Percentiles rank a stretch among this genome's conserved stretches.
Evolutionary conservation across 495 filamentous ascomycete species (phyloP).

Genomic region (Hypoxylon fuscum): DNA sequence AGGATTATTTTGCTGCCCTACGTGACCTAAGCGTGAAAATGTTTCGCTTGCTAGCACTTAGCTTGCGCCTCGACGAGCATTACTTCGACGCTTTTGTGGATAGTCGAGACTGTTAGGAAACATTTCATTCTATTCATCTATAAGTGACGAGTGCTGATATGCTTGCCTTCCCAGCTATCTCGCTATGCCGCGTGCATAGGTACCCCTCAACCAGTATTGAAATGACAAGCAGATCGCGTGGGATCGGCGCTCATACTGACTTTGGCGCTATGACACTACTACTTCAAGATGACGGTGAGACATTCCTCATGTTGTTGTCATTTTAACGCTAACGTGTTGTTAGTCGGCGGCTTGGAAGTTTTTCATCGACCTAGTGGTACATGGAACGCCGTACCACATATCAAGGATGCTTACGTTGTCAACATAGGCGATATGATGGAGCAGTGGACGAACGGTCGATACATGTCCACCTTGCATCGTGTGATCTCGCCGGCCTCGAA

Average conservation of each 20-base stretch:
- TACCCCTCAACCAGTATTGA: conserved; percentile 34
- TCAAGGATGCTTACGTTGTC: conserved; percentile 59
- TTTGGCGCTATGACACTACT: conserved; percentile 59
- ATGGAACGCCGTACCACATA: conserved; percentile 57
- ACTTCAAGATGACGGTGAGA: conserved; percentile 53
- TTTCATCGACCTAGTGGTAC: conserved; percentile 48
- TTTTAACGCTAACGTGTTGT: neutral
- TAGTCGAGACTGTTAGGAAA: conserved; percentile 44
- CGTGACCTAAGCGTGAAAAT: conserved; percentile 46
- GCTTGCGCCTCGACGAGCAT: conserved; percentile 49
- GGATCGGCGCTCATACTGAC: conserved; percentile 62
- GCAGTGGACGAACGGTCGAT: conserved; percentile 55
- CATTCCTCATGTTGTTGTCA: neutral
- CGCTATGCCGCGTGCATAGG: conserved; percentile 47
- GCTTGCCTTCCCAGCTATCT: conserved; percentile 27
- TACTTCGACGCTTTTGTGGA: conserved; percentile 55
- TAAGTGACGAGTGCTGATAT: conserved; percentile 8
- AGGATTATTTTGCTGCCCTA: conserved; percentile 48
- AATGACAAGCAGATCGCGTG: conserved; percentile 41
- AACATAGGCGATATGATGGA: conserved; percentile 63
- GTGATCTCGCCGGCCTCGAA: conserved; percentile 55
- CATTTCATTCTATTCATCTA: neutral
- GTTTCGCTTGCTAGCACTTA: conserved; percentile 52
- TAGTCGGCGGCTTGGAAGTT: conserved; percentile 56
- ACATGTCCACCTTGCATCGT: conserved; percentile 60